Evolutionary conservation across 495 filamentous ascomycete genomes (phyloP).

Genomic region (Aspergillus kassunensis): DNA sequence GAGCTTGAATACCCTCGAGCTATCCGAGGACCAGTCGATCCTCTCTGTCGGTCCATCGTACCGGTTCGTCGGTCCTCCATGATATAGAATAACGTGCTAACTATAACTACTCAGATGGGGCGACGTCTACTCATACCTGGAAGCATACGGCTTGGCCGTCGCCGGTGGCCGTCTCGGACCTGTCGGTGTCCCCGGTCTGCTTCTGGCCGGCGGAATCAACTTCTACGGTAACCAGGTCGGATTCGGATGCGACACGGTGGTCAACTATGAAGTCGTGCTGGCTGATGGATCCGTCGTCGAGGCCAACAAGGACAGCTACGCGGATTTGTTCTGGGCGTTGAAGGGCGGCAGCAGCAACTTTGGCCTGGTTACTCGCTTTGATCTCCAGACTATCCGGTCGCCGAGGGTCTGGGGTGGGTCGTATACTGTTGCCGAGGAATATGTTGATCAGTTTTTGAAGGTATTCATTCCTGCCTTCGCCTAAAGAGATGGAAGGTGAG

Average conservation of each 20-base stretch:
- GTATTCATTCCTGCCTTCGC: slow-evolving; percentile 11
- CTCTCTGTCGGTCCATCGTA: slow-evolving; percentile 27
- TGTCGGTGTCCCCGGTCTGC: slow-evolving; percentile 47
- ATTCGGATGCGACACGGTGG: slow-evolving; percentile 48
- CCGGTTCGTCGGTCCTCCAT: slow-evolving; percentile 22
- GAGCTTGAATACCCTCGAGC: slow-evolving; percentile 36
- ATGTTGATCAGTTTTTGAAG: slow-evolving; percentile 28
- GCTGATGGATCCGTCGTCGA: slow-evolving; percentile 53
- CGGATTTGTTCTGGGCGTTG: slow-evolving; percentile 60
- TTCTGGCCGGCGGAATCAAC: slow-evolving; percentile 52
- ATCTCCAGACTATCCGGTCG: slow-evolving; percentile 46
- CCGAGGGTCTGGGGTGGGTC: slow-evolving; percentile 44
- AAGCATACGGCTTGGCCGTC: slow-evolving; percentile 39
- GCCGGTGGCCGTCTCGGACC: slow-evolving; percentile 52
- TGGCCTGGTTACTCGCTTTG: slow-evolving; percentile 49
- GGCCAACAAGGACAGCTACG: slow-evolving; percentile 46
- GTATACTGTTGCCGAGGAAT: slow-evolving; percentile 26
- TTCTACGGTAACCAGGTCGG: slow-evolving; percentile 46
- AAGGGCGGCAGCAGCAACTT: slow-evolving; percentile 54
- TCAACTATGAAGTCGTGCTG: slow-evolving; percentile 56
- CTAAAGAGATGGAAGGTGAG: background rate
- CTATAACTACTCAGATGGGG: slow-evolving; percentile 42
- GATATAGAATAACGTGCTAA: slow-evolving; percentile 24
- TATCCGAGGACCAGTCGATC: slow-evolving; percentile 26
- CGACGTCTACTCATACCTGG: slow-evolving; percentile 50